Evolutionary conservation across 1,284 basidiomycete species (phyloP), one percentile per base, ranked within the genome.

Genomic region (Trametes pubescens): DNA sequence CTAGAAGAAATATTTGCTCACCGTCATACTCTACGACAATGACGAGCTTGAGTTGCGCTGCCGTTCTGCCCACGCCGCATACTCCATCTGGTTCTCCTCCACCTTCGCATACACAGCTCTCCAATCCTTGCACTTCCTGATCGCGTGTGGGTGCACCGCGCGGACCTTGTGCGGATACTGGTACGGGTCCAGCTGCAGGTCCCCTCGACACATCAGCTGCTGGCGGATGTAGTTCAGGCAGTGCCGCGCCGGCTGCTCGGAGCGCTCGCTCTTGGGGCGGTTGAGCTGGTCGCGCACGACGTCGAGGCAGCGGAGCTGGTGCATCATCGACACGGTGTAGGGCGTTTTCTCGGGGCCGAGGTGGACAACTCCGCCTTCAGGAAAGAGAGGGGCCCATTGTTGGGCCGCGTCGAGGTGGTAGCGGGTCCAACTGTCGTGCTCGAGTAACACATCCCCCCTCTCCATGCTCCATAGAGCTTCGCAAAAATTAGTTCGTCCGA

Each of bases 211-310:
- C 46, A 64, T 55, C 26, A 65, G 47, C 56, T 51, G 57, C 62
- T 71, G 68, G 24, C 69, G 55, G 26, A 72, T 43, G 56, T 72
- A 71, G 61, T 69, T 69, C 60, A 72, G 32, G 66, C 71, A 72
- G 43, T 69, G 71, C n/a, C 58, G 56, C n/a, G 63, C 52, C n/a
- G 54, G 57, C 29, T 66, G 51, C 3, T 38, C 52, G 47, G 59
- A 46, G 51, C 64, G 64, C 32, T 56, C 63, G 35, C 21, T 35
- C 29, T 35, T 34, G 4, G 59, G 62, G 7, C 58, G 51, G 11
- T 40, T 56, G 46, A 67, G 51, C 54, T 69, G 65, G 22, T 62
- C 58, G 40, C 70, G 70, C 4, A 71, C 26, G 59, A 65, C 51
- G 64, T 70, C 62, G 52, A 71, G 63, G 60, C 70, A 71, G 35